Percentiles rank a stretch among this genome's conserved stretches.
Evolutionary conservation across 2,329 filamentous ascomycete genomes (phyloP).

Genomic region (Colletotrichum tropicicola): DNA sequence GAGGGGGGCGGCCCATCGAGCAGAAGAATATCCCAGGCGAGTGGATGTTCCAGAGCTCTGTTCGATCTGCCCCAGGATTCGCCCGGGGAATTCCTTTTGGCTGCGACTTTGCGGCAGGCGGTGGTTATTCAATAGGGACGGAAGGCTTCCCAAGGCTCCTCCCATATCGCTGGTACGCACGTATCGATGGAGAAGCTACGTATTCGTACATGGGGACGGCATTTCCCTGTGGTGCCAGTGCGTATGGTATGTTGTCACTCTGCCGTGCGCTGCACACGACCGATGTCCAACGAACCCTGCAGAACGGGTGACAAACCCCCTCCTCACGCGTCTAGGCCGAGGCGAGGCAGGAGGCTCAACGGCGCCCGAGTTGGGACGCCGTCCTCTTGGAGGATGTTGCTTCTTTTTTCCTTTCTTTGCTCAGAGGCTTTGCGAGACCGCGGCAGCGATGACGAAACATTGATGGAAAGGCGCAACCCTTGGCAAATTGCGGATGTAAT

Average conservation of each 20-base stretch:
- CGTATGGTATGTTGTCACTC: too few relatives aligned
- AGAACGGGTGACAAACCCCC: neutral
- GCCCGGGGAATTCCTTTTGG: constrained; percentile 7
- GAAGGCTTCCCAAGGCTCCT: neutral
- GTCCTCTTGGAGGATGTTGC: neutral
- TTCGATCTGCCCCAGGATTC: constrained; percentile 32
- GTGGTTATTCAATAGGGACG: neutral
- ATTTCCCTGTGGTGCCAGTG: neutral
- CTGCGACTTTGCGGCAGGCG: constrained; percentile 8
- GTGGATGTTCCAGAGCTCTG: constrained; percentile 26
- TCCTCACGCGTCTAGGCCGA: neutral
- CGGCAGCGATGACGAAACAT: constrained; percentile 12
- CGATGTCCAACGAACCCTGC: constrained; percentile 9
- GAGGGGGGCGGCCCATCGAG: neutral
- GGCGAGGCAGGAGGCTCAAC: constrained; percentile 13
- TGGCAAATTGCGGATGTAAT: too few relatives aligned
- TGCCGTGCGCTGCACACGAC: neutral
- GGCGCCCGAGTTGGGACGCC: neutral
- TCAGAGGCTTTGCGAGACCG: neutral
- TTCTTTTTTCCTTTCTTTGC: constrained; percentile 4
- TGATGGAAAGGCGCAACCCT: neutral
- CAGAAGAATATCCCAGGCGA: constrained; percentile 25
- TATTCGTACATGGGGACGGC: neutral
- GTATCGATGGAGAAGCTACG: neutral
- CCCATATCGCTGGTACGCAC: constrained; percentile 6